Base-by-base conservation (phyloP, 140 eudicot species). In the Ambrosia hybrid region DNA sequence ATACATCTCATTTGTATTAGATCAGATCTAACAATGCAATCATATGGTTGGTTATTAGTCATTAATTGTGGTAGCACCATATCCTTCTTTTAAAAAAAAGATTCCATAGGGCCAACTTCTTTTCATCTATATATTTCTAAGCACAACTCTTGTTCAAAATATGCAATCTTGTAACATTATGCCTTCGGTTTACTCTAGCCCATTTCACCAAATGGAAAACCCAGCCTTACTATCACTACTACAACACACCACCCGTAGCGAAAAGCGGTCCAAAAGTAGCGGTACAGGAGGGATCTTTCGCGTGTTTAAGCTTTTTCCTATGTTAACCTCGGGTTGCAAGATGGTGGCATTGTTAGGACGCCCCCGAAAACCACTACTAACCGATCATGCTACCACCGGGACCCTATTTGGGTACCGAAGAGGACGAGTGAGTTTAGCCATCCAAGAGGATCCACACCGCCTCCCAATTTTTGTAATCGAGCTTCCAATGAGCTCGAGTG, bases 281-380 rank as follows among this genome's bases (percentile, higher is more conserved):
- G 3, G 74, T 52, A 41, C 70, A 1, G 91, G 91, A 43, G 96
- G 96, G 15, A 78, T 91, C 8, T 80, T 91, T 49, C 86, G 86
- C 70, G 80, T 91, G 94, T 89, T 91, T 85, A 91, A 91, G 80
- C 96, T 91, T 67, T 82, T 91, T 60, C 96, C 97, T 4, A 87
- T 88, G 91, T 52, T 91, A 73, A 86, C 89, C 65, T 80, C 97
- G 21, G 96, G 97, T 43, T 89, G 96, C 84, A 91, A 89, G 61
- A 86, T 91, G 94, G 94, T 85, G 2, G 85, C 96, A 0, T 68
- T 91, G 9, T 68, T 91, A 43, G 89, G 94, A 51, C 84, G 86
- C 36, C 92, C 83, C 12, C 45, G 86, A 16, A 79, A 68, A 36
- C 81, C 90, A 3, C 75, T 87, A 10, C 72, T 91, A 60, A 49